Conservation (phyloP, 352 stramenopile genomes). For the Halophytophthora batemanensis region DNA sequence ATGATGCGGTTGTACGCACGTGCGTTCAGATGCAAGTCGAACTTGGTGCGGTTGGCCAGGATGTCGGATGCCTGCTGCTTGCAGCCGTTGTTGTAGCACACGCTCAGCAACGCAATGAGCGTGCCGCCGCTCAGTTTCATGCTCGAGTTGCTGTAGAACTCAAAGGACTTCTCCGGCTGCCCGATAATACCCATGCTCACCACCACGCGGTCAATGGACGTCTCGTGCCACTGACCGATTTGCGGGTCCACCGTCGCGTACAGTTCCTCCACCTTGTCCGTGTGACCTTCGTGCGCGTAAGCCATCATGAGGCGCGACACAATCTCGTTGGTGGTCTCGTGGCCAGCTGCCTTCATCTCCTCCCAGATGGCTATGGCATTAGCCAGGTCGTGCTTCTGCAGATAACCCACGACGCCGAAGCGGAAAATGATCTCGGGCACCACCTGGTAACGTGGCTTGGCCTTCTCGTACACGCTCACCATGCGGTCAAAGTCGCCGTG, state of each 20-base stretch:
- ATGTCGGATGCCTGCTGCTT: conserved; percentile 68
- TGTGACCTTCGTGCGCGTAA: conserved; percentile 37
- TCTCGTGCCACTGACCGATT: conserved; percentile 63
- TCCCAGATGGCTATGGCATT: conserved; percentile 39
- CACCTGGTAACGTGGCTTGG: conserved; percentile 36
- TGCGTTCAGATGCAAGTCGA: conserved; percentile 64
- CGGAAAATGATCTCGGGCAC: conserved; percentile 72
- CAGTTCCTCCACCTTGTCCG: conserved; percentile 48
- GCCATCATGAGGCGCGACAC: conserved; percentile 59
- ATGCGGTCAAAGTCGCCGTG: conserved; percentile 37
- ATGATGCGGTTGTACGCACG: conserved; percentile 75
- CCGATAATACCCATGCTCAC: conserved; percentile 57
- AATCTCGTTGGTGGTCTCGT: conserved; percentile 68
- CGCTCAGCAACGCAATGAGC: conserved; percentile 64
- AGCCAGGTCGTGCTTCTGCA: conserved; percentile 50
- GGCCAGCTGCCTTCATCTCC: conserved; percentile 48
- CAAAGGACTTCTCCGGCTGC: conserved; percentile 60
- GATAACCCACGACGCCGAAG: conserved; percentile 58
- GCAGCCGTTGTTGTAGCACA: conserved; percentile 71
- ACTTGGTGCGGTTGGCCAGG: conserved; percentile 72
- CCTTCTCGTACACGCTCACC: conserved; percentile 43
- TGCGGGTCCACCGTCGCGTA: conserved; percentile 57
- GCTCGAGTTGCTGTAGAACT: conserved; percentile 79
- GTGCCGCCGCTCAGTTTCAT: conserved; percentile 75
- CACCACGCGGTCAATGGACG: conserved; percentile 69